A percentile compares a stretch with the other conserved stretches of the same genome.
Conservation (phyloP, 371 early-diverging fungal species). For the Mortierella sp. region DNA sequence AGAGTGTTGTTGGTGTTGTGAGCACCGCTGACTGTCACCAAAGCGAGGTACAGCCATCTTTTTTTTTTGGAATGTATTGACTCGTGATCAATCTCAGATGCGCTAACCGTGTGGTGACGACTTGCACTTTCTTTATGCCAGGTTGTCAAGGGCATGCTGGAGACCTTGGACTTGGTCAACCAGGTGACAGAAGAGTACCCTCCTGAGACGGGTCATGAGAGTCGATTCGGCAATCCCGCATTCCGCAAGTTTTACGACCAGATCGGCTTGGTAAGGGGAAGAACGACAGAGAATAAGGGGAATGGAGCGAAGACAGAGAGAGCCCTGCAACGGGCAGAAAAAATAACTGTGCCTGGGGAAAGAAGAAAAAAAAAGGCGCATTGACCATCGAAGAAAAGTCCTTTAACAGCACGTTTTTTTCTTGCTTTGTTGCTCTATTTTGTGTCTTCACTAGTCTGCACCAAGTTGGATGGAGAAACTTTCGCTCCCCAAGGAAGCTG, state of each 20-base stretch:
- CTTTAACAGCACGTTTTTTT: background rate
- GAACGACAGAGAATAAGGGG: background rate
- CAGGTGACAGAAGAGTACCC: slow-evolving; percentile 78
- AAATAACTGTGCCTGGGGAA: background rate
- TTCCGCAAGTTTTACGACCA: slow-evolving; percentile 87
- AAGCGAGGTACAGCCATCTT: slow-evolving; percentile 27
- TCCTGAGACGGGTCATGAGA: slow-evolving; percentile 82
- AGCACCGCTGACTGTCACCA: slow-evolving; percentile 69
- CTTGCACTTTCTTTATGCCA: slow-evolving; percentile 26
- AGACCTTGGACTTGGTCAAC: slow-evolving; percentile 73
- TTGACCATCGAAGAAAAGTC: background rate
- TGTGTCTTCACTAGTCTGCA: slow-evolving; percentile 34
- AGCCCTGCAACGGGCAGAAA: background rate
- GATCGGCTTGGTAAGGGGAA: slow-evolving; percentile 65
- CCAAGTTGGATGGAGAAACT: slow-evolving; percentile 61
- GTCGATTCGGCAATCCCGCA: slow-evolving; percentile 94
- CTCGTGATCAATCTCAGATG: slow-evolving; percentile 74
- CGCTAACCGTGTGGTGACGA: slow-evolving; percentile 65
- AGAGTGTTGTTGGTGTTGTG: slow-evolving; percentile 76
- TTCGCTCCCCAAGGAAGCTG: slow-evolving; percentile 62
- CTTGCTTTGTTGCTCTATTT: background rate
- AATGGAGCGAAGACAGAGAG: background rate
- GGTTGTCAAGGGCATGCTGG: slow-evolving; percentile 72
- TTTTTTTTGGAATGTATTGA: slow-evolving; percentile 47
- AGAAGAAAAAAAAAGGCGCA: background rate